These are phyloP conservation scores for Corchorus olitorius DNA, from an alignment of 345 rosid genomes.

Conservation along the genomic window DNA sequence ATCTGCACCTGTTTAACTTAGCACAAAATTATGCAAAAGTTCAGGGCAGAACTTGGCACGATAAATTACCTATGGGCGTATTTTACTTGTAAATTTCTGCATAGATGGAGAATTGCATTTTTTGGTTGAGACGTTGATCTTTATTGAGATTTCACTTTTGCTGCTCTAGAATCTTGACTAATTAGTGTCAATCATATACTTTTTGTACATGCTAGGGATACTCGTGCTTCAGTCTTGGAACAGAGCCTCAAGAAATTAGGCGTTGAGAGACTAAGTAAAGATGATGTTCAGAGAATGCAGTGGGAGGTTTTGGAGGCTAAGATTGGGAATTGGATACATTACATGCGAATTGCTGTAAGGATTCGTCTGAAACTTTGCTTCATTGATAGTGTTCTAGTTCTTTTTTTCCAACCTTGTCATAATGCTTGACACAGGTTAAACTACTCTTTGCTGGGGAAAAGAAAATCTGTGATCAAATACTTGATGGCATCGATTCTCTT, in stretches of 20 bases:
- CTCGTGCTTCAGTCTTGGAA: constrained; percentile 85
- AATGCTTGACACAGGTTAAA: constrained; percentile 69
- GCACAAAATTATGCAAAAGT: background rate
- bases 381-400: background rate
- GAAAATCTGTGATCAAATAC: constrained; percentile 86
- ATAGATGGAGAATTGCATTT: background rate
- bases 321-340: constrained; percentile 96
- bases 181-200: background rate
- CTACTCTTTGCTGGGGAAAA: constrained; percentile 84
- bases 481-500: constrained; percentile 68
- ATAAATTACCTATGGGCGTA: constrained; percentile 5
- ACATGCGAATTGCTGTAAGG: constrained; percentile 89
- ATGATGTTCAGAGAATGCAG: constrained; percentile 96
- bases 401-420: constrained; percentile 14
- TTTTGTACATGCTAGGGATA: constrained; percentile 52
- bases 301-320: constrained; percentile 99
- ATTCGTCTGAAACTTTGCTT: constrained; percentile 22
- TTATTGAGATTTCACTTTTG: background rate
- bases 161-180: background rate
- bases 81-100: background rate
- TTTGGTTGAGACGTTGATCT: background rate
- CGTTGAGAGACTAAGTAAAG: constrained; percentile 92
- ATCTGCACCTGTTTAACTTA: constrained; percentile 5
- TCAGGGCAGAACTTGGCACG: constrained; percentile 1
- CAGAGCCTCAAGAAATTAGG: constrained; percentile 89